Percentiles rank a stretch among this genome's conserved stretches.
phyloP scores from a whole-genome alignment of 495 filamentous ascomycete species.

The Tuber umbilicatum region DNA sequence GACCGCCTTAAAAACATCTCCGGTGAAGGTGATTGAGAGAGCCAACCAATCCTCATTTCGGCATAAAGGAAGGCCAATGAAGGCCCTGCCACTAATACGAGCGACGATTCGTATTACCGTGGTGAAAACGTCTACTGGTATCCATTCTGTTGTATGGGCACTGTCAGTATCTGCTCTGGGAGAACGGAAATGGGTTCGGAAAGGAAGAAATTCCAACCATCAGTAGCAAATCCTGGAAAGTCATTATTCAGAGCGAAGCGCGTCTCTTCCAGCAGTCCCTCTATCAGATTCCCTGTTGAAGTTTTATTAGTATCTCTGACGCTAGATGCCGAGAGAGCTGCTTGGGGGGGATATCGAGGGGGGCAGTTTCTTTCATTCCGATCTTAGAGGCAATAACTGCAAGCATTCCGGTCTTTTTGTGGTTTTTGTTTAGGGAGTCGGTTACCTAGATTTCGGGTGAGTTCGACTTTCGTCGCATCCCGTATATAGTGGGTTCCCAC shows the following conservation, averaged over 20 bases:
- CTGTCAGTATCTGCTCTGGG: background rate
- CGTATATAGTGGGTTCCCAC: background rate
- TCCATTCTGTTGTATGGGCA: conserved; percentile 43
- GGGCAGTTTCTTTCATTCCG: background rate
- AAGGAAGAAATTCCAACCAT: background rate
- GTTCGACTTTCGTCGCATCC: background rate
- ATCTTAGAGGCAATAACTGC: background rate
- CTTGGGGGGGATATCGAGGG: background rate
- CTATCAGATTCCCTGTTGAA: conserved; percentile 19
- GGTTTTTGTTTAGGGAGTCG: background rate
- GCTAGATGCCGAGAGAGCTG: background rate
- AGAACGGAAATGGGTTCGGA: background rate
- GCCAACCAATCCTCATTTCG: conserved; percentile 54
- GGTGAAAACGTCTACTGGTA: conserved; percentile 43
- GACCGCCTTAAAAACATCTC: conserved; percentile 47
- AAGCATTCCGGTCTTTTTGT: no score
- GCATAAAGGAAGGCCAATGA: conserved; percentile 52
- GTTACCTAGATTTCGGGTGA: background rate
- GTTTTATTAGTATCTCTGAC: background rate
- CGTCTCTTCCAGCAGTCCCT: conserved; percentile 16
- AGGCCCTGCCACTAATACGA: conserved; percentile 53
- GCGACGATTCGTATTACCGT: conserved; percentile 51
- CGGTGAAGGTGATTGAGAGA: conserved; percentile 54
- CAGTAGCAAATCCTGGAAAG: conserved; percentile 11
- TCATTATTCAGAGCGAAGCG: conserved; percentile 16